Evolutionary conservation across 306 rosid genomes (phyloP), one percentile per base, ranked within the genome.

Genomic region (Vicia sativa): DNA sequence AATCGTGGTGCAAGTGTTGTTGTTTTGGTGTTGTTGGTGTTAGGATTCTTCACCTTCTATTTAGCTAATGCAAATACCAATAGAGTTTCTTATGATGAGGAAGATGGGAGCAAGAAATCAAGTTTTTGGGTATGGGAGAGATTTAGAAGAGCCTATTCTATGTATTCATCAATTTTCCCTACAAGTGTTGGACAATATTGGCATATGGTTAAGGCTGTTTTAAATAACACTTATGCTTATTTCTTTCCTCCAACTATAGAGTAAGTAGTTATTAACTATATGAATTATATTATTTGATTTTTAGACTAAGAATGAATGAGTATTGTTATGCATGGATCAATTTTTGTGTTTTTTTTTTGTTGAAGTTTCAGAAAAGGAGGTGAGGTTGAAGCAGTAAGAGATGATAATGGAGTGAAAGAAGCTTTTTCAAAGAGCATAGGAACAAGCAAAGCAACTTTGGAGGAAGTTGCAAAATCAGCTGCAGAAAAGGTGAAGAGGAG

Each of bases 381-480:
- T 6, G 72, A 63, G 52, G 62, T 0, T 0, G 15, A n/a, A 26
- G 38, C 1, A 1, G 31, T 15, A 23, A 5, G 5, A 34, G 61
- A 14, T 8, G 55, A 23, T 1, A 29, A 29, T 3, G 74, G 42
- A 67, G 65, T 53, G 15, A 62, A 57, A 64, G 77, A 69, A 48
- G 83, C 83, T 2, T 1, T 74, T 2, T 31, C 62, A 0, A 74
- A 67, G 21, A 79, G 79, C 61, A 0, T 74, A 18, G 77, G 70
- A 49, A 71, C 45, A 21, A 72, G 70, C 35, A 72, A 72, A 60
- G 41, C 53, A 11, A 58, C 66, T 0, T 1, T 71, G 37, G 79
- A 74, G 39, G 77, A 74, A 70, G 16, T 49, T 50, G 80, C 84
- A 12, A 75, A 59, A 71, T 79, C 84, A 29, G 77, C 79, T n/a